phyloP scores from a whole-genome alignment of 2,329 filamentous ascomycete genomes.

The Epicoccum sorghinum region DNA sequence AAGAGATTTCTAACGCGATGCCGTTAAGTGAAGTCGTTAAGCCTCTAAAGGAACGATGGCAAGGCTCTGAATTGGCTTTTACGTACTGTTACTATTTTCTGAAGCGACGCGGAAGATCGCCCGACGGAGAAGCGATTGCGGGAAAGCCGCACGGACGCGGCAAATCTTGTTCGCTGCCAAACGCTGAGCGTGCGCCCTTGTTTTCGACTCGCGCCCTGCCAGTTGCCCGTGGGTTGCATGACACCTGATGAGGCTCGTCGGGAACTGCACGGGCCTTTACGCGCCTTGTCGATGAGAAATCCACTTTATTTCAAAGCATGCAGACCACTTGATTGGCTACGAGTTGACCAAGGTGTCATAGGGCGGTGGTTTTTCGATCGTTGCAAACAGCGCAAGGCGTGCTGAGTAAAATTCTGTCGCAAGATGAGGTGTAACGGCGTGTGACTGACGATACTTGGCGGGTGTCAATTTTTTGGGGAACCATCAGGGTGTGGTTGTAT shows the following conservation, averaged over 20 bases:
- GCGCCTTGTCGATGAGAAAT: slow-evolving; percentile 18
- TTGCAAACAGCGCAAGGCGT: slow-evolving; percentile 16
- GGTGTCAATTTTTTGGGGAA: slow-evolving; percentile 4
- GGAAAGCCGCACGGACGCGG: slow-evolving; percentile 13
- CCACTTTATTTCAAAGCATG: slow-evolving; percentile 7
- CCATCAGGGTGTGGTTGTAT: neutral
- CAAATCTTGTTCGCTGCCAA: neutral
- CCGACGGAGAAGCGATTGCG: slow-evolving; percentile 18
- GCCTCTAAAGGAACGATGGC: slow-evolving; percentile 10
- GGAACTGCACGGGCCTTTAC: slow-evolving; percentile 3
- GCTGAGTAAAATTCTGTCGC: slow-evolving; percentile 17
- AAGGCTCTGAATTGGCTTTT: slow-evolving; percentile 16
- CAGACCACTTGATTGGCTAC: slow-evolving; percentile 6
- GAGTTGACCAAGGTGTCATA: slow-evolving; percentile 11
- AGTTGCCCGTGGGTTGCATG: slow-evolving; percentile 5
- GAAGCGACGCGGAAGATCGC: slow-evolving; percentile 11
- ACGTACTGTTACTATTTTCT: slow-evolving; percentile 12
- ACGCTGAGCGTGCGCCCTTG: neutral
- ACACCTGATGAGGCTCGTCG: slow-evolving; percentile 15
- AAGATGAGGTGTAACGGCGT: slow-evolving; percentile 16
- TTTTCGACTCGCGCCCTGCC: neutral
- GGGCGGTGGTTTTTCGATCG: slow-evolving; percentile 5
- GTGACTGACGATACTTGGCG: slow-evolving; percentile 20
- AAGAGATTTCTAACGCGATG: slow-evolving; percentile 20
- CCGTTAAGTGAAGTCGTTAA: slow-evolving; percentile 22